Conservation (phyloP, 2,329 filamentous ascomycete species). For the Exophiala phaeomuriformis region DNA sequence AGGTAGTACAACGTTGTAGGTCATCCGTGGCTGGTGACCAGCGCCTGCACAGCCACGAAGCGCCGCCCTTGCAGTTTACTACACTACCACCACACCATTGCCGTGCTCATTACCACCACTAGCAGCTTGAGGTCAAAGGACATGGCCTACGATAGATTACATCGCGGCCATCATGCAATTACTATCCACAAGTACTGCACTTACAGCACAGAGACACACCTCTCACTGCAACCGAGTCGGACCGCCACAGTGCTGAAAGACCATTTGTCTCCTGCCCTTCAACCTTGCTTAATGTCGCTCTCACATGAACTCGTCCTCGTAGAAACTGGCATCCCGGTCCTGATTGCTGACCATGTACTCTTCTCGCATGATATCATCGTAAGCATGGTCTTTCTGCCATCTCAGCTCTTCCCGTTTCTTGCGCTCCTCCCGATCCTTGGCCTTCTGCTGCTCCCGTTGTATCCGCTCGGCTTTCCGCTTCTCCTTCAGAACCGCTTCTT, state of each 20-base stretch:
- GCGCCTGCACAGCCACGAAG: no score
- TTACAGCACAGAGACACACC: no score
- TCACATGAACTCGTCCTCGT: conserved; percentile 89
- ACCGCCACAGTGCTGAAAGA: conserved; percentile 1
- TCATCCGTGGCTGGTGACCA: no score
- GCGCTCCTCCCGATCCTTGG: conserved; percentile 38
- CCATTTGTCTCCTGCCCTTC: neutral
- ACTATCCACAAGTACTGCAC: no score
- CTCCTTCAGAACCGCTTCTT: conserved; percentile 65
- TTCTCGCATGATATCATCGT: conserved; percentile 83
- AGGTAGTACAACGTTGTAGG: no score
- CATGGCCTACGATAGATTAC: no score
- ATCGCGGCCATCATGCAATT: no score
- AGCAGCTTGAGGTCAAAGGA: no score
- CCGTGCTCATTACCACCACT: no score
- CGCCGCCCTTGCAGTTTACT: no score
- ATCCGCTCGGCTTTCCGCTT: conserved; percentile 60
- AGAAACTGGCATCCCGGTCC: conserved; percentile 62
- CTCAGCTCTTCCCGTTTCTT: conserved; percentile 83
- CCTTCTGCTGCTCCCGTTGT: conserved; percentile 35
- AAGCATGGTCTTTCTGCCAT: conserved; percentile 95
- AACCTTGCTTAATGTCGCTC: neutral
- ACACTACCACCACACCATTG: no score
- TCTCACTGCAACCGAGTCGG: neutral
- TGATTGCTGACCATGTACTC: conserved; percentile 86